Evolutionary conservation across 2,329 filamentous ascomycete species (phyloP).

Genomic region (Diaporthe batatas): DNA sequence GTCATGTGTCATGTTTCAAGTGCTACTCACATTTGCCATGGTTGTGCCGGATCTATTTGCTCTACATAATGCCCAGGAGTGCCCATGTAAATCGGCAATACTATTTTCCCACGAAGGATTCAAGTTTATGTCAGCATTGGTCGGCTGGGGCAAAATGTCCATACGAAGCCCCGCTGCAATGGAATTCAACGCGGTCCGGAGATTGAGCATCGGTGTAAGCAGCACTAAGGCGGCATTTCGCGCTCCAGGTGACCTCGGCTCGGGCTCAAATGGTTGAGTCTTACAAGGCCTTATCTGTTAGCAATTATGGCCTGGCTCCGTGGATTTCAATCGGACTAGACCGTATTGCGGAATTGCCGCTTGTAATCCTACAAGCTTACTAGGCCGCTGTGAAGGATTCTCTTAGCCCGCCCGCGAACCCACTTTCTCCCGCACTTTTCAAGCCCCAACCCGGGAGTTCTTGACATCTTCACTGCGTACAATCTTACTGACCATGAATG

Average conservation of each 20-base stretch:
- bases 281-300: constrained; percentile 11
- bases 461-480: background rate
- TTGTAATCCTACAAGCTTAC: constrained; percentile 20
- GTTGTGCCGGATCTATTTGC: background rate
- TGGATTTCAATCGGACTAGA: background rate
- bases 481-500: background rate
- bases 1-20: background rate
- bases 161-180: background rate
- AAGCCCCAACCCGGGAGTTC: background rate
- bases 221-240: background rate
- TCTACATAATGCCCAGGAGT: background rate
- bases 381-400: constrained; percentile 24
- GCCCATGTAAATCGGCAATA: background rate
- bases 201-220: background rate
- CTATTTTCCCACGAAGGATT: background rate
- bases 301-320: background rate
- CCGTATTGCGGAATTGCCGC: constrained; percentile 10
- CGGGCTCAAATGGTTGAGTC: background rate
- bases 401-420: constrained; percentile 24
- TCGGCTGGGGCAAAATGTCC: background rate
- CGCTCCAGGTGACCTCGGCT: background rate
- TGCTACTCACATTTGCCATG: background rate
- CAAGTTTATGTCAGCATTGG: background rate
- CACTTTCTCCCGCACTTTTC: constrained; percentile 29
- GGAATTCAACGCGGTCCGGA: background rate